Evolutionary conservation across 2,329 filamentous ascomycete genomes (phyloP).

Genomic region (Exophiala sp.): DNA sequence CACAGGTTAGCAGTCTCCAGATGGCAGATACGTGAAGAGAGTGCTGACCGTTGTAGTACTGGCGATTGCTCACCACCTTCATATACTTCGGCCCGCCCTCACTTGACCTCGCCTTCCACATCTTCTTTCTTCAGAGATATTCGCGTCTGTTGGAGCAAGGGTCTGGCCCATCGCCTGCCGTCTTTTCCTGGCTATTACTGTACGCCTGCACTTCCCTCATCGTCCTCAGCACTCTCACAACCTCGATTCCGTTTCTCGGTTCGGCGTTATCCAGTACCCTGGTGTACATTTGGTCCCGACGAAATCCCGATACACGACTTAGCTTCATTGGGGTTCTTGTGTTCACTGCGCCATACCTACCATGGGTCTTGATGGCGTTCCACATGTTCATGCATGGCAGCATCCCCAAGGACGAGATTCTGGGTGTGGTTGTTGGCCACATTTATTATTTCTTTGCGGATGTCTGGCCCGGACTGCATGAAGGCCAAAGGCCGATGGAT

Average conservation of each 20-base stretch:
- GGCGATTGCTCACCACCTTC: slow-evolving; percentile 93
- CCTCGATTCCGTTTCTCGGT: slow-evolving; percentile 83
- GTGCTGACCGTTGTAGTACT: slow-evolving; percentile 61
- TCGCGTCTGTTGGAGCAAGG: slow-evolving; percentile 91
- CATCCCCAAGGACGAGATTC: slow-evolving; percentile 91
- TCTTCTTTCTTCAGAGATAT: slow-evolving; percentile 97
- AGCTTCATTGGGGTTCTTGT: slow-evolving; percentile 84
- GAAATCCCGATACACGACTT: slow-evolving; percentile 84
- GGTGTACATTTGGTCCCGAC: slow-evolving; percentile 95
- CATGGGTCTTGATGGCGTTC: slow-evolving; percentile 92
- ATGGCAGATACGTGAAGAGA: background rate
- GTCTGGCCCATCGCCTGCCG: slow-evolving; percentile 81
- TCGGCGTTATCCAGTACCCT: slow-evolving; percentile 85
- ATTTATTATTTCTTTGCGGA: slow-evolving; percentile 98
- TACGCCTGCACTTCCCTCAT: slow-evolving; percentile 78
- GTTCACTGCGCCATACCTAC: slow-evolving; percentile 89
- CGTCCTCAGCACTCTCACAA: slow-evolving; percentile 71
- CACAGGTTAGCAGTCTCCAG: slow-evolving; percentile 59
- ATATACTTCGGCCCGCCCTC: slow-evolving; percentile 94
- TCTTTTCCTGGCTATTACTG: slow-evolving; percentile 89
- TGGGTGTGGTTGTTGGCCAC: slow-evolving; percentile 90
- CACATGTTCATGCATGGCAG: slow-evolving; percentile 84
- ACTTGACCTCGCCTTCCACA: slow-evolving; percentile 90
- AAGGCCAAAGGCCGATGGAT: slow-evolving; percentile 76
- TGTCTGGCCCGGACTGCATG: slow-evolving; percentile 87